Evolutionary conservation across 306 rosid species (phyloP).

Genomic region (Alnus glutinosa): DNA sequence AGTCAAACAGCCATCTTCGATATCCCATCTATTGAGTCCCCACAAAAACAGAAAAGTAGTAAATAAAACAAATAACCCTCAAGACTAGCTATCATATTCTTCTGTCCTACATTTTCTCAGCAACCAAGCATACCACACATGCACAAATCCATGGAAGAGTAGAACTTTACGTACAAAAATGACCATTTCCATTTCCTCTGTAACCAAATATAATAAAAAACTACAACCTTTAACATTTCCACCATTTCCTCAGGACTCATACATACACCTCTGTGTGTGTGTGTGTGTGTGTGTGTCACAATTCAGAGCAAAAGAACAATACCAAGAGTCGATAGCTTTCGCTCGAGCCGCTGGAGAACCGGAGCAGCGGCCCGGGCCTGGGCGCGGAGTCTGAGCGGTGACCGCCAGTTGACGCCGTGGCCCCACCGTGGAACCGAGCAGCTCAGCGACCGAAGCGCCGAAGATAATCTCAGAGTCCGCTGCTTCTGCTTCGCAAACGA

Average conservation of each 20-base stretch:
- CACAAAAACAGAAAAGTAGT: too few species aligned
- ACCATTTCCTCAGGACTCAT: background rate
- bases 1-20: background rate
- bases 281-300: too few species aligned
- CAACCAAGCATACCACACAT: background rate
- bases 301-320: background rate
- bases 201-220: background rate
- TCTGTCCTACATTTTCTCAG: too few species aligned
- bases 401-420: background rate
- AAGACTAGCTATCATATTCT: too few species aligned
- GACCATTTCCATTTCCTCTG: background rate
- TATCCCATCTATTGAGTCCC: too few species aligned
- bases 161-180: background rate
- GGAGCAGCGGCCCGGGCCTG: background rate
- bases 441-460: constrained; percentile 9
- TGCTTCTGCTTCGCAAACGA: background rate
- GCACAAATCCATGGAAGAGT: background rate
- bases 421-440: constrained; percentile 7
- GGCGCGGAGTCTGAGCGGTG: constrained; percentile 5
- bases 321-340: constrained; percentile 19
- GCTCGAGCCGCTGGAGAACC: background rate
- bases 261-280: background rate
- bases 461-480: background rate
- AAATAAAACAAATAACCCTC: too few species aligned
- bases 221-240: background rate